phyloP scores from a whole-genome alignment of 129 eudicot species.

The Centrapalus pauciflorus region DNA sequence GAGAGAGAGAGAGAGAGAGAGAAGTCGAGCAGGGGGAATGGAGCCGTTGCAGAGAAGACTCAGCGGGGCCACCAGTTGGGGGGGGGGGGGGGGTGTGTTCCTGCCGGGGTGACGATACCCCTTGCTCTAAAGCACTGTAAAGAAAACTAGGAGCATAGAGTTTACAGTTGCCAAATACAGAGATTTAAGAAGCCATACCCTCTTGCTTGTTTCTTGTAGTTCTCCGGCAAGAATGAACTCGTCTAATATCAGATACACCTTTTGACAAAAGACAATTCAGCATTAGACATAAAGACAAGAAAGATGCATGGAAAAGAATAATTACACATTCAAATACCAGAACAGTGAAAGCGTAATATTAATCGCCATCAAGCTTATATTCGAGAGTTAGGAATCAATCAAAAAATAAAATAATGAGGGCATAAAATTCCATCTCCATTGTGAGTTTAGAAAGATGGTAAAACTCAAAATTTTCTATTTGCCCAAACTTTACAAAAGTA shows the following conservation, averaged over 20 bases:
- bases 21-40: too few relatives aligned
- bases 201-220: constrained; percentile 88
- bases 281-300: neutral
- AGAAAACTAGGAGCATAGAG: neutral
- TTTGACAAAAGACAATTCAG: constrained; percentile 3
- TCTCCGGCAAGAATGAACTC: constrained; percentile 94
- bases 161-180: neutral
- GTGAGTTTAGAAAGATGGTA: neutral
- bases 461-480: neutral
- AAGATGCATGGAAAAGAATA: neutral
- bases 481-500: too few relatives aligned
- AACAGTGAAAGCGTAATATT: neutral
- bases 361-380: too few relatives aligned
- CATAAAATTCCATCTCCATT: too few relatives aligned
- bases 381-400: too few relatives aligned
- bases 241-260: constrained; percentile 79
- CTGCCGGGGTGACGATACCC: too few relatives aligned
- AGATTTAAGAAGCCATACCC: constrained; percentile 27
- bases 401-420: too few relatives aligned
- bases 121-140: too few relatives aligned
- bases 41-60: too few relatives aligned
- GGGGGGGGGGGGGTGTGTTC: too few relatives aligned
- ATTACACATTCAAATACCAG: neutral
- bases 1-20: neutral
- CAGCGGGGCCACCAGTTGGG: too few relatives aligned